A percentile compares a stretch with the other conserved stretches of the same genome.
phyloP scores from a whole-genome alignment of 1,139 yeast genomes.

The Insectozyma bohioensis region DNA sequence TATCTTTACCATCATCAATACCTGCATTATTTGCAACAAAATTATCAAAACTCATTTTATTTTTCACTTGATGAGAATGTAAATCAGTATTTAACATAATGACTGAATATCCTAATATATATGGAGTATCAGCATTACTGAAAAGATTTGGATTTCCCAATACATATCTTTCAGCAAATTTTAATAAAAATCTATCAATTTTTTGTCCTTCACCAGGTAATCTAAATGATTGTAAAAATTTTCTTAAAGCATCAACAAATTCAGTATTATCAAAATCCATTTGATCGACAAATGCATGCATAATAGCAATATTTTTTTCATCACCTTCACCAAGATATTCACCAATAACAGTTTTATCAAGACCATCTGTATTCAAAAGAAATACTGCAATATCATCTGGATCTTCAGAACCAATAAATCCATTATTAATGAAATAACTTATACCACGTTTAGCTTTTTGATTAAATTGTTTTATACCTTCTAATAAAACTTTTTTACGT shows the following conservation, averaged over 20 bases:
- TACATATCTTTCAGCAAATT: conserved; percentile 90
- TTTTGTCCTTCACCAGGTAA: conserved; percentile 98
- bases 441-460: conserved; percentile 84
- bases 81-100: conserved; percentile 92
- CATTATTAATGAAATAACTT: conserved; percentile 55
- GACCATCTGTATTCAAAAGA: conserved; percentile 71
- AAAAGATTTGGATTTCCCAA: conserved; percentile 84
- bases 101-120: conserved; percentile 87
- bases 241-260: conserved; percentile 85
- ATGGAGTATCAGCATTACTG: conserved; percentile 92
- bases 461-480: conserved; percentile 78
- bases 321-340: conserved; percentile 92
- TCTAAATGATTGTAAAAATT: conserved; percentile 82
- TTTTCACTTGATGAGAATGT: conserved; percentile 83
- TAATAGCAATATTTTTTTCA: conserved; percentile 70
- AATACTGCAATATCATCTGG: conserved; percentile 76
- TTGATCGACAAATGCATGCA: conserved; percentile 92
- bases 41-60: conserved; percentile 84
- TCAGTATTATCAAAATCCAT: conserved; percentile 71
- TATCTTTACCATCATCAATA: conserved; percentile 87
- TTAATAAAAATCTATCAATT: conserved; percentile 93
- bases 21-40: conserved; percentile 86
- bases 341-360: conserved; percentile 84
- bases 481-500: conserved; percentile 76
- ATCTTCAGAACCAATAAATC: conserved; percentile 59